Evolutionary conservation across 2,329 filamentous ascomycete species (phyloP), one percentile per base, ranked within the genome.

Genomic region (Phoma sp.): DNA sequence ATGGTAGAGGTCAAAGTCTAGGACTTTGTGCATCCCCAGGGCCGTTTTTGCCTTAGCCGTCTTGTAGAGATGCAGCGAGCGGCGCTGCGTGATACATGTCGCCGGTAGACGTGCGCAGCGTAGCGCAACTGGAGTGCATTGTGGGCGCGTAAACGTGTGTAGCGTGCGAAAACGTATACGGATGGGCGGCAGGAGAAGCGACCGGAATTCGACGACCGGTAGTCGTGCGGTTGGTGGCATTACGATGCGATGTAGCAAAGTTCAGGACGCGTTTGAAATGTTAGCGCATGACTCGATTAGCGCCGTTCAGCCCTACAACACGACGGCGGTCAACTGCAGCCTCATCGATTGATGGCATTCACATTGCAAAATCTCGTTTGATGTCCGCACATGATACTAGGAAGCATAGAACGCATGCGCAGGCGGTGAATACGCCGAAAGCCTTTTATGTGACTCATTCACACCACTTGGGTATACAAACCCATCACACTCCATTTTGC

Each of bases 51-150:
- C 50, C 42, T 29, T 56, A 26, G 69, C 67, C 15, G 64, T 66
- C 48, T 66, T 67, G 64, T 69, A 71, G 20, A 72, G 62, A 36
- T 66, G 57, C 15, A 73, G 50, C 15, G 57, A 47, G 39, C 69
- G 64, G 18, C 57, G 56, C 39, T 65, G 64, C 11, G 29, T 49
- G n/a, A 57, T 53, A 47, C 64, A 63, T 33, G 43, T 17, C 57
- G 55, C 64, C 36, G 59, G 36, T 14, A 40, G 46, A 15, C 42
- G 37, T 30, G 45, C 28, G 40, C 43, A 7, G 23, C 20, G 28
- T 15, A 11, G 38, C 17, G 29, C 36, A 20, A 14, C 11, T 4
- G 46, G 40, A 17, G 42, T 36, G 48, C 58, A 60, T 65, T 48
- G 56, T 18, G 61, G 57, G 29, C 61, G 57, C 14, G n/a, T 25